These are phyloP conservation scores for Crassisporium funariophilum DNA, from an alignment of 768 basidiomycete species.

Conservation along the genomic window DNA sequence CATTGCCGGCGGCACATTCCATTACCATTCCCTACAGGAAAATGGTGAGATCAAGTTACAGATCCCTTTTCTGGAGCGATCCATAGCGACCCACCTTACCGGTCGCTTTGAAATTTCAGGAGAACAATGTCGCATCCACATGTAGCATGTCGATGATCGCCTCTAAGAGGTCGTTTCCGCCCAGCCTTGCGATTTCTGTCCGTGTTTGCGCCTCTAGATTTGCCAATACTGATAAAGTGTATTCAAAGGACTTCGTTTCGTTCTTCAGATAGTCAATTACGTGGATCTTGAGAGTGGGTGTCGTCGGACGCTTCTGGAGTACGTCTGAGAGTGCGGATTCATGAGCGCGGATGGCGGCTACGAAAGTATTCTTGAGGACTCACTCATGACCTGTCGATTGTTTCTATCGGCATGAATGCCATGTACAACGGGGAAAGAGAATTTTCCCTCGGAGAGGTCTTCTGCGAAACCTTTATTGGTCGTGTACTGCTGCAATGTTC, in stretches of 20 bases:
- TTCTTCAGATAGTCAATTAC: constrained; percentile 77
- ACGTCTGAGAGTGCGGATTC: constrained; percentile 56
- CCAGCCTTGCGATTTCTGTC: constrained; percentile 69
- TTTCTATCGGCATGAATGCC: constrained; percentile 77
- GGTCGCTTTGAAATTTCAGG: background rate
- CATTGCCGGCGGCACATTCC: no score
- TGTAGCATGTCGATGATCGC: constrained; percentile 56
- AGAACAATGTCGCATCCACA: constrained; percentile 29
- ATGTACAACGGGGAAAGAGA: constrained; percentile 95
- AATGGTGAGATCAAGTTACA: no score
- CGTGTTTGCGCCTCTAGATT: constrained; percentile 68
- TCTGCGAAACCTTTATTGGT: constrained; percentile 89
- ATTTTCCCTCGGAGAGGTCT: constrained; percentile 95
- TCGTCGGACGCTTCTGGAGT: constrained; percentile 84
- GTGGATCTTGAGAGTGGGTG: constrained; percentile 78
- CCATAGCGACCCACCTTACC: no score
- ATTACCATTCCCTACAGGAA: no score
- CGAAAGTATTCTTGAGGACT: constrained; percentile 27
- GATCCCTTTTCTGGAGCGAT: no score
- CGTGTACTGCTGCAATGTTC: constrained; percentile 73
- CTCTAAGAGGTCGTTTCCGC: constrained; percentile 72
- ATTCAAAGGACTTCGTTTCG: constrained; percentile 83
- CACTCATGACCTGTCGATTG: constrained; percentile 84
- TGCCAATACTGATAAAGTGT: constrained; percentile 71
- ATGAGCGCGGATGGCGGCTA: background rate